Evolutionary conservation across 2,329 filamentous ascomycete genomes (phyloP).

Genomic region (Gaeumannomyces sp.): DNA sequence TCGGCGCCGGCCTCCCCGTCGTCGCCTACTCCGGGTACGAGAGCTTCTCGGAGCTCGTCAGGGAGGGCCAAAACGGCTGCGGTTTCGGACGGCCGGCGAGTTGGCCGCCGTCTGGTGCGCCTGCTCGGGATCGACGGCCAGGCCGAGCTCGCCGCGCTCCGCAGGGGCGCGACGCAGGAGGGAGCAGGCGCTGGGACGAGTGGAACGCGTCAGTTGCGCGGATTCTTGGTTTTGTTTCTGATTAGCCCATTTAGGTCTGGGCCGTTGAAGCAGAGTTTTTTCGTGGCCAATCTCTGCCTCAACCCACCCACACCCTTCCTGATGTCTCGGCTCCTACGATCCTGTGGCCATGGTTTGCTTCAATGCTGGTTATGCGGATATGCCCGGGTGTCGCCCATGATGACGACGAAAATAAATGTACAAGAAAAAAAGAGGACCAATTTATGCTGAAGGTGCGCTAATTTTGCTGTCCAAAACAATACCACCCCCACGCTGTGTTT

Average conservation of each 20-base stretch:
- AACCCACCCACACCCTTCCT: background rate
- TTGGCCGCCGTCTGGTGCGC: slow-evolving; percentile 55
- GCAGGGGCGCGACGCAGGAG: slow-evolving; percentile 65
- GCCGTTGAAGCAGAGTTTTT: too few relatives aligned
- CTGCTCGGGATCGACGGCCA: slow-evolving; percentile 52
- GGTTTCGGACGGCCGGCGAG: slow-evolving; percentile 70
- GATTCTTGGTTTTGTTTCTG: slow-evolving; percentile 49
- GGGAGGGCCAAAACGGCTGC: slow-evolving; percentile 76
- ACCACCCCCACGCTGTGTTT: background rate
- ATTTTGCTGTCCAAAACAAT: background rate
- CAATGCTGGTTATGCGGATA: background rate
- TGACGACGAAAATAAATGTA: background rate
- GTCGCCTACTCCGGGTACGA: slow-evolving; percentile 80
- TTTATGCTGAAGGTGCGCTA: background rate
- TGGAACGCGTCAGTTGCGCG: slow-evolving; percentile 80
- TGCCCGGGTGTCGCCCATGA: background rate
- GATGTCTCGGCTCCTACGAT: background rate
- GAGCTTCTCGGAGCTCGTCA: slow-evolving; percentile 86
- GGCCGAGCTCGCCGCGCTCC: slow-evolving; percentile 53
- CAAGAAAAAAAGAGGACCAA: background rate
- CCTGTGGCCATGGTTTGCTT: background rate
- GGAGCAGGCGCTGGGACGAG: slow-evolving; percentile 77
- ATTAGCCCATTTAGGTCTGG: slow-evolving; percentile 8
- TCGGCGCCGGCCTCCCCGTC: slow-evolving; percentile 87
- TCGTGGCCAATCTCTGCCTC: background rate